Conservation (phyloP, 306 rosid genomes). For the Comarum palustre region DNA sequence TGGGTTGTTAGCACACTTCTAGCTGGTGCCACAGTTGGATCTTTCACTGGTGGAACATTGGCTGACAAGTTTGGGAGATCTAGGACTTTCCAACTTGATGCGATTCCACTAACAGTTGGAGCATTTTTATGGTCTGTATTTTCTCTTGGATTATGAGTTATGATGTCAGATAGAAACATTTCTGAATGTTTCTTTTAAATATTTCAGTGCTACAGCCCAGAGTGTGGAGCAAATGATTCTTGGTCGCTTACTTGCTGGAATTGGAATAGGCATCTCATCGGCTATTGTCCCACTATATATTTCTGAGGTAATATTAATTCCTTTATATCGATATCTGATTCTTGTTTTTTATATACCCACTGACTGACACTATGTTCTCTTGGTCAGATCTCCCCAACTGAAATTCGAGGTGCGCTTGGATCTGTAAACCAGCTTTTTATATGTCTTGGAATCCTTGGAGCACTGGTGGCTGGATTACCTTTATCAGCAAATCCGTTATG, state of each 20-base stretch:
- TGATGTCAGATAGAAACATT: constrained; percentile 21
- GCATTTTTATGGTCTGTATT: constrained; percentile 69
- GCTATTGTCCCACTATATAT: constrained; percentile 93
- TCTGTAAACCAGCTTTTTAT: constrained; percentile 86
- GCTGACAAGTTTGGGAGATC: constrained; percentile 95
- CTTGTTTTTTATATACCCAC: background rate
- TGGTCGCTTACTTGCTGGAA: constrained; percentile 88
- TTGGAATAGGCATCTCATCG: constrained; percentile 89
- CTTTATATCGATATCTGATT: background rate
- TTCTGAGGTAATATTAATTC: constrained; percentile 67
- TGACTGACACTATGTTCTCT: constrained; percentile 16
- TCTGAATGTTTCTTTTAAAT: background rate
- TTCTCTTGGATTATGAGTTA: constrained; percentile 1
- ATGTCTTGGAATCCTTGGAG: constrained; percentile 85
- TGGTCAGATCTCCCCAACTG: constrained; percentile 88
- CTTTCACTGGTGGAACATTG: constrained; percentile 86
- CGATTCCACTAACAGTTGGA: constrained; percentile 76
- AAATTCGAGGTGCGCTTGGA: constrained; percentile 93
- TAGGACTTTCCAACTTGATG: constrained; percentile 82
- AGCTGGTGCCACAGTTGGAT: constrained; percentile 88
- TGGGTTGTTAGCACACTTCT: constrained; percentile 87
- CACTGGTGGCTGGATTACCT: constrained; percentile 86
- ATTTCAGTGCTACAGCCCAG: constrained; percentile 84
- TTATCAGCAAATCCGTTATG: constrained; percentile 77
- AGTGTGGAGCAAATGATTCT: constrained; percentile 85